These are phyloP conservation scores for Collybia sordida DNA, from an alignment of 768 basidiomycete genomes.

Conservation along the genomic window DNA sequence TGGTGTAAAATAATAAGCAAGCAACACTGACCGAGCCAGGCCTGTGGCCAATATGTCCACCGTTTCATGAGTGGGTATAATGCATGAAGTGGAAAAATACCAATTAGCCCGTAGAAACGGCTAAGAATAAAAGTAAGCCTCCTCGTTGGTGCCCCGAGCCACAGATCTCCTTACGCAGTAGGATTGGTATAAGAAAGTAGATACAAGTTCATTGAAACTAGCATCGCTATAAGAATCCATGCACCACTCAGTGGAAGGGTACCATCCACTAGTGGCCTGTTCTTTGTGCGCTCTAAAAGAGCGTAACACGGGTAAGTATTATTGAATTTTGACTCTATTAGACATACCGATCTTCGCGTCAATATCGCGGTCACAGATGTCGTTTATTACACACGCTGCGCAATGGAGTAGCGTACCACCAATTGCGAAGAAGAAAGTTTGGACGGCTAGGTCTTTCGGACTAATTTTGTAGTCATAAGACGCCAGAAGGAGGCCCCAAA, in stretches of 20 bases:
- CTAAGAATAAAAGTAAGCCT: not conserved
- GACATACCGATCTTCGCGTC: constrained; percentile 16
- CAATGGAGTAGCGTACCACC: too few relatives aligned
- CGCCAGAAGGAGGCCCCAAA: too few relatives aligned
- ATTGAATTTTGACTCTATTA: not conserved
- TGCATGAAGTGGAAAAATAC: constrained; percentile 10
- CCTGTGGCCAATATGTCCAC: constrained; percentile 25
- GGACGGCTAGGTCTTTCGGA: too few relatives aligned
- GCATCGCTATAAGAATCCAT: not conserved
- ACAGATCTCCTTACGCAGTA: not conserved
- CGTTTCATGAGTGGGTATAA: constrained; percentile 27
- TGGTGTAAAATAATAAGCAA: too few relatives aligned
- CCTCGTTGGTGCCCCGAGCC: not conserved
- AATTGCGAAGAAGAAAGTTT: too few relatives aligned
- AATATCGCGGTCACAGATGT: constrained; percentile 16
- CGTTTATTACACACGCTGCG: constrained; percentile 4
- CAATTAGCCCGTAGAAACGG: constrained; percentile 1
- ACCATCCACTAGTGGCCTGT: constrained; percentile 7
- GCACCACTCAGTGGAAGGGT: constrained; percentile 2
- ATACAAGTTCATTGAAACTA: not conserved
- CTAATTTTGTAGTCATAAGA: too few relatives aligned
- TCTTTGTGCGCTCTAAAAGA: constrained; percentile 6
- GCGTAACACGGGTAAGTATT: not conserved
- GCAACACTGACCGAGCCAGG: constrained; percentile 16
- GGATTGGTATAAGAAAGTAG: not conserved